phyloP scores from a whole-genome alignment of 225 moss, liverwort and hornwort species.

The Climacium dendroides region DNA sequence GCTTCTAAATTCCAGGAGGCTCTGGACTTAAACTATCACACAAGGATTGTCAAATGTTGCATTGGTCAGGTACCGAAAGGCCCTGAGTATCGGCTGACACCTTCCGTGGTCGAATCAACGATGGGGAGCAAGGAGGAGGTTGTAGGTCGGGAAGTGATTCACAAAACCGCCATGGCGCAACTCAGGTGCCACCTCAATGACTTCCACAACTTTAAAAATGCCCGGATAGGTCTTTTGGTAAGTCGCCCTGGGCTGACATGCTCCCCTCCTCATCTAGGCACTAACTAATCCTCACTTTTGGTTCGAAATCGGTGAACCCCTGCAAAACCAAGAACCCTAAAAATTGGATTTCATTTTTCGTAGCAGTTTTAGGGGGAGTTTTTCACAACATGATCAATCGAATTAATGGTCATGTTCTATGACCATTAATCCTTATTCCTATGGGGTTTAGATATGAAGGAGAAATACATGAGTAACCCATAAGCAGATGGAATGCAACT shows the following conservation, averaged over 20 bases:
- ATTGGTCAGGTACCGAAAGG: conserved; percentile 10
- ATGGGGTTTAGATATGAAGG: not conserved
- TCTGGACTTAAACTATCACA: not conserved
- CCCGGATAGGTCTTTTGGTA: conserved; percentile 1
- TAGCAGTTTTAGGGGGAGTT: not conserved
- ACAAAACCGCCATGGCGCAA: conserved; percentile 52
- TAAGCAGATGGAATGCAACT: not conserved
- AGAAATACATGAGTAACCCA: not conserved
- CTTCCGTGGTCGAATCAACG: conserved; percentile 32
- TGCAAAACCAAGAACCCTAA: not conserved
- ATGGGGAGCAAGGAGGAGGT: conserved; percentile 96
- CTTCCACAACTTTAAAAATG: conserved; percentile 8
- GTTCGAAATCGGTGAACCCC: not conserved
- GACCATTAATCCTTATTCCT: not conserved
- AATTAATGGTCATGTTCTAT: not conserved
- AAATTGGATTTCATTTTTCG: not conserved
- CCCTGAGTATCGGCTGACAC: conserved; percentile 5
- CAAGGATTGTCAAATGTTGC: not conserved
- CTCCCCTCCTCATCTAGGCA: not conserved
- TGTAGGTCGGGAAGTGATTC: conserved; percentile 70
- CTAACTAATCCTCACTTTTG: not conserved
- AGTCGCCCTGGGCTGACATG: not conserved
- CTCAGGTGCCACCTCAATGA: conserved; percentile 52
- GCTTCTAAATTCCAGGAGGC: not conserved
- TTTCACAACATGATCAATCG: not conserved